Conservation (phyloP, 2,329 filamentous ascomycete species). For the Ceratocystis harringtonii region DNA sequence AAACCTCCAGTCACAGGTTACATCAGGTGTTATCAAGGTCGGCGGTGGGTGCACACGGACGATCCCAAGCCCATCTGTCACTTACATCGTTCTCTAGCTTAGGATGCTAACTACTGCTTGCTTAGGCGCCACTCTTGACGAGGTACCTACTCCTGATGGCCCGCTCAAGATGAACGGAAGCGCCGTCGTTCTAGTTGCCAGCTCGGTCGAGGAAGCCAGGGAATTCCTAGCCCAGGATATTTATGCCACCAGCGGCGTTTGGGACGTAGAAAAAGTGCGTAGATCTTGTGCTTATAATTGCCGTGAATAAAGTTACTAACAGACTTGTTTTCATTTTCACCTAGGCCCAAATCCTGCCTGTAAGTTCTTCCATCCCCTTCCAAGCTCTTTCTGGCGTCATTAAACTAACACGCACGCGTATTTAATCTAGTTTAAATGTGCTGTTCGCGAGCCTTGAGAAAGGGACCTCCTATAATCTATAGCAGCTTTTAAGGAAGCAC, state of each 20-base stretch:
- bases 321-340: not conserved
- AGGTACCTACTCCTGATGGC: conserved; percentile 47
- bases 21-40: conserved; percentile 44
- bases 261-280: conserved; percentile 56
- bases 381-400: not conserved
- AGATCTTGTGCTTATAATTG: not conserved
- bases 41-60: conserved; percentile 39
- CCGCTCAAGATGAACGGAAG: conserved; percentile 56
- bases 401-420: conserved; percentile 8
- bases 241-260: conserved; percentile 57
- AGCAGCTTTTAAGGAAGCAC: not conserved
- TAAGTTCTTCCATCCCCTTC: conserved; percentile 20
- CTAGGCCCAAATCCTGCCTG: conserved; percentile 37
- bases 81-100: not conserved
- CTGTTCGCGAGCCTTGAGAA: conserved; percentile 26
- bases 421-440: conserved; percentile 26
- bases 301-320: not conserved
- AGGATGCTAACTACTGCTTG: not conserved
- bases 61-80: not conserved
- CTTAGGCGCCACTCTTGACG: conserved; percentile 50
- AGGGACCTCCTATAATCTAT: not conserved
- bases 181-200: conserved; percentile 50
- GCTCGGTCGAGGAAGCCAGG: conserved; percentile 53
- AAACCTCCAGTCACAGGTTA: conserved; percentile 36
- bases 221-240: conserved; percentile 55